Evolutionary conservation across 177 flowering plant species (phyloP), one percentile per base, ranked within the genome.

Genomic region (Tripterygium wilfordii): DNA sequence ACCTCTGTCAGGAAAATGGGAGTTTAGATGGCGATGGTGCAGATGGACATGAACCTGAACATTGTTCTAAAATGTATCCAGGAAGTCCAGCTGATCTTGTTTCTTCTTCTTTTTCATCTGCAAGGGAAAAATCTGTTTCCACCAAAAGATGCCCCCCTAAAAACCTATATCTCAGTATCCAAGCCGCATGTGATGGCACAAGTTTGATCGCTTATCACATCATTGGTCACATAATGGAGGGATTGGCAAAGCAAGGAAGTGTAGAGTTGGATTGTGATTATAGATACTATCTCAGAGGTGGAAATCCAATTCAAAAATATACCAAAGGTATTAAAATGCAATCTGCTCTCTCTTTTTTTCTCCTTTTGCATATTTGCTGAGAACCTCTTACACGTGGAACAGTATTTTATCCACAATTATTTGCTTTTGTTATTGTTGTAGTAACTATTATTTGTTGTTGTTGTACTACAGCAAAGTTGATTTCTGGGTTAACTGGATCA

Each of bases 121-220:
- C 7, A 10, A 39, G 49, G 10, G 38, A 7, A 44, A 41, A 43
- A 15, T 12, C n/a, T 29, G 5, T 14, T 8, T 24, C 21, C 23
- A 26, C 23, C 23, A 37, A 37, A 4, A 22, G 57, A 52, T 23
- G 38, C 22, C 35, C 30, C 10, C 44, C 28, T 18, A 48, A 41
- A 43, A 80, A 76, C 49, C 51, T 48, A 20, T 88, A 80, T 55
- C 71, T 82, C 45, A 55, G 57, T 4, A 49, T 82, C 22, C 88
- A 88, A 70, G 84, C 75, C 42, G 64, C 57, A 42, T 75, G 81
- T 69, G 90, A 88, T 51, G 66, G 74, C 30, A 61, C 81, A 24
- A 80, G 94, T 58, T 37, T 79, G 58, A 61, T 76, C 54, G 85
- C 81, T 17, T 72, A 79, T 68, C 56, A 53, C 45, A 63, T 81